These are phyloP conservation scores for Claviceps humidiphila DNA, from an alignment of 2,329 filamentous ascomycete genomes.

Conservation along the genomic window DNA sequence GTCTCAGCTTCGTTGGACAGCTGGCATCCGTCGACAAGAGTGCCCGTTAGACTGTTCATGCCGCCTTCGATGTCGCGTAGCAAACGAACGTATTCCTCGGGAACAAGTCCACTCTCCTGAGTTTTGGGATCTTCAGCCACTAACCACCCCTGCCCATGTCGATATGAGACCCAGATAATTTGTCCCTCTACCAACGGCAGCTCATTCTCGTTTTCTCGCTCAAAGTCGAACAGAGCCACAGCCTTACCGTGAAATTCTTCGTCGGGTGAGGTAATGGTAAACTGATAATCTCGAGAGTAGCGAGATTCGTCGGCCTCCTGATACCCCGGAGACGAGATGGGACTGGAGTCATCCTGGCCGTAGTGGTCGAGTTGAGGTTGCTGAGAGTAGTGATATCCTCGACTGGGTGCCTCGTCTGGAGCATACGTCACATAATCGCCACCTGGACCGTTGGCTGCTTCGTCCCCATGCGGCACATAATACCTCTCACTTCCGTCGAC, in stretches of 20 bases:
- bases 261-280: slow-evolving; percentile 87
- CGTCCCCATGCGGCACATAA: slow-evolving; percentile 56
- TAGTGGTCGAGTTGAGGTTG: slow-evolving; percentile 36
- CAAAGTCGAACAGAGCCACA: slow-evolving; percentile 90
- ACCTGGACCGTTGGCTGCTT: slow-evolving; percentile 60
- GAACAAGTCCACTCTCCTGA: slow-evolving; percentile 84
- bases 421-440: slow-evolving; percentile 75
- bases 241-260: slow-evolving; percentile 97
- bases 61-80: slow-evolving; percentile 89
- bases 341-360: slow-evolving; percentile 40
- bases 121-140: slow-evolving; percentile 94
- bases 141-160: slow-evolving; percentile 93
- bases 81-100: slow-evolving; percentile 89
- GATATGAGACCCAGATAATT: slow-evolving; percentile 90
- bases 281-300: slow-evolving; percentile 85
- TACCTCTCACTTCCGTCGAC: slow-evolving; percentile 63
- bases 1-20: slow-evolving; percentile 44
- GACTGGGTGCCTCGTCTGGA: slow-evolving; percentile 45
- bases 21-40: slow-evolving; percentile 38
- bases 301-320: slow-evolving; percentile 57
- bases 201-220: slow-evolving; percentile 92
- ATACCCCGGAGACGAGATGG: slow-evolving; percentile 44
- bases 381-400: slow-evolving; percentile 28
- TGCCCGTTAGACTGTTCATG: slow-evolving; percentile 57
- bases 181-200: slow-evolving; percentile 85